phyloP scores from a whole-genome alignment of 1,284 basidiomycete genomes.

The Cryptococcus hybrid region DNA sequence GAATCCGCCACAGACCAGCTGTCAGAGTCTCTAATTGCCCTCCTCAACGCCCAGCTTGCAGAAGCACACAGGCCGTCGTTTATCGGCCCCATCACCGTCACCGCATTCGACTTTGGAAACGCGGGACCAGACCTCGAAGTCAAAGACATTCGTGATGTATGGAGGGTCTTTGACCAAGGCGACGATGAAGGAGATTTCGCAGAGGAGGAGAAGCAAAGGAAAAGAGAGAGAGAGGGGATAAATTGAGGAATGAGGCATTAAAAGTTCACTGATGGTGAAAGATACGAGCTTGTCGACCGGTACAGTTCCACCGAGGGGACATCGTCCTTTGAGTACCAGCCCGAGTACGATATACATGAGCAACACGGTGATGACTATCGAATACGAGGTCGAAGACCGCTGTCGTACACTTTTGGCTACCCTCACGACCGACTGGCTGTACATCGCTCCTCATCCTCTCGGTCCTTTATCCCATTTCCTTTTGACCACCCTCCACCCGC shows the following conservation, averaged over 20 bases:
- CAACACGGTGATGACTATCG: background rate
- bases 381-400: background rate
- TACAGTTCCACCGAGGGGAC: constrained; percentile 1
- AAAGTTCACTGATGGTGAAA: constrained; percentile 7
- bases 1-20: background rate
- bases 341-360: background rate
- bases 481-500: constrained; percentile 3
- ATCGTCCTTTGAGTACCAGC: background rate
- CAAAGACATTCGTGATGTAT: constrained; percentile 88
- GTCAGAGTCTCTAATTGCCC: constrained; percentile 64
- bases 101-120: constrained; percentile 82
- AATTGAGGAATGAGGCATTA: constrained; percentile 7
- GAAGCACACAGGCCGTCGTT: constrained; percentile 77
- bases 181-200: constrained; percentile 62
- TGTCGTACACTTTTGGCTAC: background rate
- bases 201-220: constrained; percentile 15
- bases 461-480: constrained; percentile 11
- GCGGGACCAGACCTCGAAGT: constrained; percentile 81
- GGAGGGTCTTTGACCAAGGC: constrained; percentile 82
- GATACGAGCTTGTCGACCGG: constrained; percentile 4
- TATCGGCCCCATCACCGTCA: constrained; percentile 85
- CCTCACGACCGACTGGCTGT: background rate
- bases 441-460: constrained; percentile 6
- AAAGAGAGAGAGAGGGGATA: constrained; percentile 55
- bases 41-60: constrained; percentile 77